Conservation (phyloP, 1,284 basidiomycete species). For the Sporisorium iseilematis-ciliati region DNA sequence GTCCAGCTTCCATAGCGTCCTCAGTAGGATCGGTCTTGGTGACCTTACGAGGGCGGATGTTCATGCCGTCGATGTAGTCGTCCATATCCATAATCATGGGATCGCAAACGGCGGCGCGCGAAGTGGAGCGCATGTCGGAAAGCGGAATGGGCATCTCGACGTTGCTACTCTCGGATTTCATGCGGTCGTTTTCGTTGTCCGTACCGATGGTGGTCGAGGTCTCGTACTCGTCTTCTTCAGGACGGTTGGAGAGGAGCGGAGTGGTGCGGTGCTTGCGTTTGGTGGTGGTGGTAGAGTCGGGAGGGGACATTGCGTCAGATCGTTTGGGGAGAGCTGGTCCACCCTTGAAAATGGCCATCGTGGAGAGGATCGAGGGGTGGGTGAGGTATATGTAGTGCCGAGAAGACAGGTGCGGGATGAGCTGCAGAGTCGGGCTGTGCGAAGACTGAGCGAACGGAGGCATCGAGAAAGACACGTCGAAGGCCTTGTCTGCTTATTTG, state of each 20-base stretch:
- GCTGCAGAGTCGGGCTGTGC: background rate
- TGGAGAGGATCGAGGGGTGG: background rate
- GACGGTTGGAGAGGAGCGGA: slow-evolving; percentile 18
- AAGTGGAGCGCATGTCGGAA: slow-evolving; percentile 25
- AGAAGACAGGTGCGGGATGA: background rate
- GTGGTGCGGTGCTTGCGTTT: slow-evolving; percentile 22
- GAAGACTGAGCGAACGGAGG: background rate
- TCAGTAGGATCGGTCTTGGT: background rate
- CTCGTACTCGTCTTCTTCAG: slow-evolving; percentile 2
- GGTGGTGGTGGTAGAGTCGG: background rate
- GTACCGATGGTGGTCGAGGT: slow-evolving; percentile 3
- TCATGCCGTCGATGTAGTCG: background rate
- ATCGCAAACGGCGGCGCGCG: background rate
- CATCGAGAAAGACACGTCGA: background rate
- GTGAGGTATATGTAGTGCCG: background rate
- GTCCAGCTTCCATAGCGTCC: slow-evolving; percentile 3
- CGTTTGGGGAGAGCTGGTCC: slow-evolving; percentile 33
- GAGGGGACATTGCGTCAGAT: slow-evolving; percentile 1
- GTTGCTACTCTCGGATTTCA: slow-evolving; percentile 3
- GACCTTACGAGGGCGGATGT: background rate
- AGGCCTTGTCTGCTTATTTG: slow-evolving; percentile 6
- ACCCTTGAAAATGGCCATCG: slow-evolving; percentile 29
- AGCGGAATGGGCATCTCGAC: slow-evolving; percentile 1
- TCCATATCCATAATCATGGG: background rate
- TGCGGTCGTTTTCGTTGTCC: background rate